Evolutionary conservation across 768 basidiomycete genomes (phyloP).

Genomic region (Filobasidium floriforme): DNA sequence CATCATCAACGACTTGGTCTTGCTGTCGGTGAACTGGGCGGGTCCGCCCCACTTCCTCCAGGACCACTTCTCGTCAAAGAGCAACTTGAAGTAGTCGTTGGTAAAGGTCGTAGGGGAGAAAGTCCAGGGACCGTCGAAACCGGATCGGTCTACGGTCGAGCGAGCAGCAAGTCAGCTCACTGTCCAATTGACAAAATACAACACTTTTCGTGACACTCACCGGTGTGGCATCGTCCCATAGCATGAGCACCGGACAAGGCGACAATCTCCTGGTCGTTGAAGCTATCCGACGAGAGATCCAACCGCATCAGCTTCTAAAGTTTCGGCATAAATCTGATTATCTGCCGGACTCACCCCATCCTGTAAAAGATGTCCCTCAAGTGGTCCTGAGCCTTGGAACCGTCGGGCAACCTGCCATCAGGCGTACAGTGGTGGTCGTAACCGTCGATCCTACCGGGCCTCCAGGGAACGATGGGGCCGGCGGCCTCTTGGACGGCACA

Average conservation of each 20-base stretch:
- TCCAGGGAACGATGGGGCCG: slow-evolving; percentile 88
- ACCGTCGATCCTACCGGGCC: slow-evolving; percentile 86
- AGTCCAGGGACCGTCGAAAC: slow-evolving; percentile 52
- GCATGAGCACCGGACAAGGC: slow-evolving; percentile 90
- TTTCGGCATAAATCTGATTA: no score
- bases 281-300: slow-evolving; percentile 45
- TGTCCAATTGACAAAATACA: background rate
- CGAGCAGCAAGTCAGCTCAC: no score
- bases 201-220: slow-evolving; percentile 40
- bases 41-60: slow-evolving; percentile 71
- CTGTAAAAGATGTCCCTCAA: slow-evolving; percentile 81
- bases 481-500: slow-evolving; percentile 82
- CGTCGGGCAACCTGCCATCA: slow-evolving; percentile 55
- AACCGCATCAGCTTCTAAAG: no score
- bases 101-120: slow-evolving; percentile 83
- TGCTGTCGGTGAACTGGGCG: slow-evolving; percentile 89
- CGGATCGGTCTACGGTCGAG: slow-evolving; percentile 37
- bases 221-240: slow-evolving; percentile 88
- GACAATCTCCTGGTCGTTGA: slow-evolving; percentile 96
- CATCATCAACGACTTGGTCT: slow-evolving; percentile 87
- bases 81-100: slow-evolving; percentile 77
- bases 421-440: slow-evolving; percentile 53
- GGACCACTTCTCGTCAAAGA: slow-evolving; percentile 78
- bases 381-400: slow-evolving; percentile 71
- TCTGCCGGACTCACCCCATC: slow-evolving; percentile 57